Conservation (phyloP, 306 rosid species). For the Acmispon strigosus region DNA sequence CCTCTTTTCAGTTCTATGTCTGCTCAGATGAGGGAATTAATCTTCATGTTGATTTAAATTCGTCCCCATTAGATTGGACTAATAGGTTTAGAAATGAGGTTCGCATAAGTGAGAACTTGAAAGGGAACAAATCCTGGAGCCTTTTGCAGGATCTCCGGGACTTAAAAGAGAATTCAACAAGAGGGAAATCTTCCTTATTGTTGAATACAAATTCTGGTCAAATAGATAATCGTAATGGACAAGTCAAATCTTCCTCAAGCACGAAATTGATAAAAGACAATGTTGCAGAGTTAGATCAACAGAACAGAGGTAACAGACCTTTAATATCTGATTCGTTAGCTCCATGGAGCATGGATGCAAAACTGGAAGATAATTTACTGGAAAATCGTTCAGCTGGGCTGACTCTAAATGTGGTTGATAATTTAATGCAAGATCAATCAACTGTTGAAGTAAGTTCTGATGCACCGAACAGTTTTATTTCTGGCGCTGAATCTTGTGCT, state of each 20-base stretch:
- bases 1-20: constrained; percentile 57
- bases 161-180: constrained; percentile 28
- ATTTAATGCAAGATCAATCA: constrained; percentile 28
- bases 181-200: constrained; percentile 30
- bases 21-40: constrained; percentile 59
- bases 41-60: constrained; percentile 62
- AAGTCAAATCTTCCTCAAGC: constrained; percentile 24
- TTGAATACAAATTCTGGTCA: constrained; percentile 24
- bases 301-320: constrained; percentile 24
- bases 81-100: constrained; percentile 50
- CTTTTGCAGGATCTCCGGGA: constrained; percentile 39
- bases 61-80: constrained; percentile 67
- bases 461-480: constrained; percentile 17
- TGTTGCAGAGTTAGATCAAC: constrained; percentile 19
- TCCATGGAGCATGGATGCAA: constrained; percentile 18
- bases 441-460: constrained; percentile 23
- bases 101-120: constrained; percentile 30
- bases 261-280: constrained; percentile 24
- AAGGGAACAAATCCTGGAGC: constrained; percentile 28
- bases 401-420: constrained; percentile 23
- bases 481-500: constrained; percentile 28
- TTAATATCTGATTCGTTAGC: constrained; percentile 18
- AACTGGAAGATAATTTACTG: constrained; percentile 27
- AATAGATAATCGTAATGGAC: constrained; percentile 23
- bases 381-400: constrained; percentile 34